Evolutionary conservation across 2,329 filamentous ascomycete species (phyloP).

Genomic region (Apiospora aurea): DNA sequence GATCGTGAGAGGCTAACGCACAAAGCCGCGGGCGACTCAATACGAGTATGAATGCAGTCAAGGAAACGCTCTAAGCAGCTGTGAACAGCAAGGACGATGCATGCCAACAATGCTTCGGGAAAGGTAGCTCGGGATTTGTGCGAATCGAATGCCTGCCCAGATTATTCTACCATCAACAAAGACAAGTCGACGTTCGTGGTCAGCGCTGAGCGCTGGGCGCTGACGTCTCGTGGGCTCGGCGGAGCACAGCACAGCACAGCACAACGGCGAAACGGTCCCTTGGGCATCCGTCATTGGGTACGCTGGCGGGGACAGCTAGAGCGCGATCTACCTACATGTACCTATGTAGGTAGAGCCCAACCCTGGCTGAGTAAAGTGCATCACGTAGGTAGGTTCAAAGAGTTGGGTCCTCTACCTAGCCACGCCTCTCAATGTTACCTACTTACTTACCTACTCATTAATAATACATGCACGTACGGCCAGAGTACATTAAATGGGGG

Average conservation of each 20-base stretch:
- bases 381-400: not conserved
- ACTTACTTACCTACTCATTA: too few relatives aligned
- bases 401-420: not conserved
- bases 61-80: not conserved
- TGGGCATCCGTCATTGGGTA: constrained; percentile 19
- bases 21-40: not conserved
- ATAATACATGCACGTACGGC: not conserved
- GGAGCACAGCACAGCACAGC: constrained; percentile 13
- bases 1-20: constrained; percentile 12
- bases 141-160: not conserved
- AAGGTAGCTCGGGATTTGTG: not conserved
- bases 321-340: not conserved
- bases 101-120: constrained; percentile 1
- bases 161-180: constrained; percentile 9
- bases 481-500: not conserved
- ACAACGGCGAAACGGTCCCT: not conserved
- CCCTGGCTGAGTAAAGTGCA: not conserved
- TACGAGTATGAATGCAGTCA: not conserved
- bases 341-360: not conserved
- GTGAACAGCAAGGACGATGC: constrained; percentile 1
- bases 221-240: constrained; percentile 18
- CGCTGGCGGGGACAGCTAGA: constrained; percentile 1
- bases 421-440: not conserved
- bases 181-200: not conserved
- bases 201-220: not conserved